phyloP scores from a whole-genome alignment of 2,329 filamentous ascomycete species.

The Metarhizium album region DNA sequence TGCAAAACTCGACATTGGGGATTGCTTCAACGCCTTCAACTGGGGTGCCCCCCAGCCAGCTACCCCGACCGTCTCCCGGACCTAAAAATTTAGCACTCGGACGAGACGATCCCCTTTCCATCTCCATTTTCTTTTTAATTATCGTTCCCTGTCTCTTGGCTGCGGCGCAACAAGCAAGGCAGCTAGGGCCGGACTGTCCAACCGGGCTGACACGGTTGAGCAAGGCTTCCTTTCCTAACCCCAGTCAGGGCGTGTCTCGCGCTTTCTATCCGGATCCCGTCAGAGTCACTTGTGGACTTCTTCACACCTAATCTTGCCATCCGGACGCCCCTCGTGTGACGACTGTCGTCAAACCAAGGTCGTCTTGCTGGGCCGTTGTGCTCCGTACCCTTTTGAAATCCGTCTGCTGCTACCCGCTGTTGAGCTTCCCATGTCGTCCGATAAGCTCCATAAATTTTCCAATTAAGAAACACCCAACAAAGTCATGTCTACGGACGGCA shows the following conservation, averaged over 20 bases:
- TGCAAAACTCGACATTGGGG: constrained; percentile 2
- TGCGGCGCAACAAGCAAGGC: constrained; percentile 6
- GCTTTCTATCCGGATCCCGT: constrained; percentile 8
- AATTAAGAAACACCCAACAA: constrained; percentile 19
- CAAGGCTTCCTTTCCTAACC: constrained; percentile 3
- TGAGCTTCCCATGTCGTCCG: constrained; percentile 18
- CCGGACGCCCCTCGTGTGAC: constrained; percentile 7
- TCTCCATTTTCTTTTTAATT: background rate
- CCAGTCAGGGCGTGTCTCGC: constrained; percentile 9
- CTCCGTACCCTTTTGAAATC: constrained; percentile 3
- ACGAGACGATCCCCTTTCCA: background rate
- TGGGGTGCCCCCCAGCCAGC: constrained; percentile 3
- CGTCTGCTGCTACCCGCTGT: constrained; percentile 12
- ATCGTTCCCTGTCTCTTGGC: background rate
- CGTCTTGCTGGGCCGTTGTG: constrained; percentile 1
- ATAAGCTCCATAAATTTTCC: constrained; percentile 26
- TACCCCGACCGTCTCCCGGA: background rate
- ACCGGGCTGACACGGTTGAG: constrained; percentile 1
- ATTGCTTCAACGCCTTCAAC: constrained; percentile 4
- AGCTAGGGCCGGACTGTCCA: constrained; percentile 2
- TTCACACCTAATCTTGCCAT: constrained; percentile 3
- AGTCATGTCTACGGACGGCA: constrained; percentile 18
- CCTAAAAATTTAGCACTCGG: background rate
- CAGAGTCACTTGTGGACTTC: constrained; percentile 1
- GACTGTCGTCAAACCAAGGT: background rate